Conservation (phyloP, 768 basidiomycete genomes). For the Pleurotus platypus region DNA sequence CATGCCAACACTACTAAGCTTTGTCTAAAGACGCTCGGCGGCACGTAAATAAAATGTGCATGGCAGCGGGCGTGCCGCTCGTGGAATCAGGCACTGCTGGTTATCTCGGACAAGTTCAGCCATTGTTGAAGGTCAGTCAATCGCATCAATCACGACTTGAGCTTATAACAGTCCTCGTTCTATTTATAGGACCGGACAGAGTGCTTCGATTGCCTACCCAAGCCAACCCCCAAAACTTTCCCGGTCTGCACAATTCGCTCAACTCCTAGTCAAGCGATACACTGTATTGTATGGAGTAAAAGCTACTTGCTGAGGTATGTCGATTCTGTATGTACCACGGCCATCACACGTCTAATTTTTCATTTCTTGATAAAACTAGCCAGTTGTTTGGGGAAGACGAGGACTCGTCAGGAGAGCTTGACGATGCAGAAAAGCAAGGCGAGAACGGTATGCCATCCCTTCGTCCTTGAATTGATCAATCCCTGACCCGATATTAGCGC, state of each 20-base stretch:
- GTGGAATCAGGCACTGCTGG: conserved; percentile 98
- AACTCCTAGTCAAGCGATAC: conserved; percentile 95
- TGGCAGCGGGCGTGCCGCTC: conserved; percentile 85
- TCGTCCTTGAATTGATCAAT: background rate
- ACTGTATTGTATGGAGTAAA: conserved; percentile 99
- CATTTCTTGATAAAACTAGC: conserved; percentile 31
- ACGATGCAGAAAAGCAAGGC: conserved; percentile 88
- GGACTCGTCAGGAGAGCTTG: conserved; percentile 75
- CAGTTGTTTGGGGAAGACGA: conserved; percentile 96
- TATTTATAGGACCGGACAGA: conserved; percentile 72
- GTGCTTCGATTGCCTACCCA: conserved; percentile 95
- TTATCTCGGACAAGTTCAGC: conserved; percentile 96
- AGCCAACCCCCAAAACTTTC: conserved; percentile 90
- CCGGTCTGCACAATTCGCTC: conserved; percentile 98
- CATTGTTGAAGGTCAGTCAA: conserved; percentile 69
- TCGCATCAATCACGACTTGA: no score
- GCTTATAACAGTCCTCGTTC: no score
- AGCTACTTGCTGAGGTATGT: conserved; percentile 85
- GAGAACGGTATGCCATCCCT: conserved; percentile 70
- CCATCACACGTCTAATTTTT: no score
- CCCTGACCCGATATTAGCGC: conserved; percentile 42
- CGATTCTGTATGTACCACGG: background rate
- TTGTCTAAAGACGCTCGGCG: conserved; percentile 71
- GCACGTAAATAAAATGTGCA: conserved; percentile 98
- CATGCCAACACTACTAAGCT: background rate